Percentiles rank a stretch among this genome's conserved stretches.
Conservation (phyloP, 768 basidiomycete species). For the Phanerochaete sordida region DNA sequence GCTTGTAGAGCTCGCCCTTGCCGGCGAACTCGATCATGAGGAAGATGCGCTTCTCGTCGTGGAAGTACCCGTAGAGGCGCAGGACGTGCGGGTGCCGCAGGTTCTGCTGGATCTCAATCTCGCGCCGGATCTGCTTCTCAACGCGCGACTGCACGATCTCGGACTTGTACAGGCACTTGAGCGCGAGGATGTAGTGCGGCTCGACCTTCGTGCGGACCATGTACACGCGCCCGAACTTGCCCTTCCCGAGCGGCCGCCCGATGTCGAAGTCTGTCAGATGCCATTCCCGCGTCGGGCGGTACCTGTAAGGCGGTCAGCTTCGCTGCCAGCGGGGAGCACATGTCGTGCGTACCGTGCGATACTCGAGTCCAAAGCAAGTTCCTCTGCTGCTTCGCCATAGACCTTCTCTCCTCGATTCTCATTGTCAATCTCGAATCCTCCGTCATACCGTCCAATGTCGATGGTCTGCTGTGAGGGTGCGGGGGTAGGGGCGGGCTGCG, state of each 20-base stretch:
- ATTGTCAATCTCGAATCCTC: slow-evolving; percentile 91
- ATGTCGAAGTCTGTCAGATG: slow-evolving; percentile 86
- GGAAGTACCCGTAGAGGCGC: slow-evolving; percentile 95
- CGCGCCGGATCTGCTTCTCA: slow-evolving; percentile 95
- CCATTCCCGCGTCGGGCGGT: slow-evolving; percentile 80
- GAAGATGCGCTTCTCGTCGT: slow-evolving; percentile 96
- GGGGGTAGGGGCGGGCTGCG: slow-evolving; percentile 19
- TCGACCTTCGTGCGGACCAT: slow-evolving; percentile 91
- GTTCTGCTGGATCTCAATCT: slow-evolving; percentile 98
- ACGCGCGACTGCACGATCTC: slow-evolving; percentile 90
- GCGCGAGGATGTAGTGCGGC: slow-evolving; percentile 90
- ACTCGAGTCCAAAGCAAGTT: slow-evolving; percentile 85
- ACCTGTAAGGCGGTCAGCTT: slow-evolving; percentile 26
- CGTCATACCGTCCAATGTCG: slow-evolving; percentile 91
- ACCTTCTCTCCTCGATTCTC: slow-evolving; percentile 74
- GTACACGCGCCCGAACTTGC: slow-evolving; percentile 98
- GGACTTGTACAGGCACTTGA: slow-evolving; percentile 96
- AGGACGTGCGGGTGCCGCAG: slow-evolving; percentile 93
- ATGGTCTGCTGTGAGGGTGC: slow-evolving; percentile 30
- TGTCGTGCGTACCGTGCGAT: slow-evolving; percentile 48
- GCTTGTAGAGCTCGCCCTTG: slow-evolving; percentile 96
- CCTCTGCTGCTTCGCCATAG: slow-evolving; percentile 72
- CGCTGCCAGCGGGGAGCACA: neutral
- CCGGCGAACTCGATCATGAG: slow-evolving; percentile 98
- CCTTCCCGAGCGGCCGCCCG: slow-evolving; percentile 95